These are phyloP conservation scores for Cynanchum wilfordii DNA, from an alignment of 257 asterid genomes.

Conservation along the genomic window DNA sequence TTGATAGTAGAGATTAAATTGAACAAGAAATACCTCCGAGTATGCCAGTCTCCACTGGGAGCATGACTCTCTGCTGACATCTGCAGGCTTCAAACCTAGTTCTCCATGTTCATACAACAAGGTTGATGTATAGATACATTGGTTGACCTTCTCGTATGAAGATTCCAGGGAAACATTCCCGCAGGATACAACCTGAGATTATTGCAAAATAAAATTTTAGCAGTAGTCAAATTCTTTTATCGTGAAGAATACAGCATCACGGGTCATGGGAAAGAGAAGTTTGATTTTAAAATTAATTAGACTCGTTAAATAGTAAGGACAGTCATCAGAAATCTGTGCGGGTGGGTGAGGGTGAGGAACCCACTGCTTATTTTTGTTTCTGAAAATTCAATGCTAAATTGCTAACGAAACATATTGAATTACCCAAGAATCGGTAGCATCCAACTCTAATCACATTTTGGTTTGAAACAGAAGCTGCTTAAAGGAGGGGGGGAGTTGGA, in stretches of 20 bases:
- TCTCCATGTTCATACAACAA: slow-evolving; percentile 28
- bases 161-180: slow-evolving; percentile 40
- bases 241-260: background rate
- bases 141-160: slow-evolving; percentile 39
- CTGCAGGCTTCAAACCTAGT: slow-evolving; percentile 27
- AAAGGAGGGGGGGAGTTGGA: background rate
- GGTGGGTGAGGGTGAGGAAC: background rate
- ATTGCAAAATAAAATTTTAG: background rate
- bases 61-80: slow-evolving; percentile 21
- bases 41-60: slow-evolving; percentile 28
- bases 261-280: background rate
- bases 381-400: background rate
- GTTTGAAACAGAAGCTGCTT: background rate
- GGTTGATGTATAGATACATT: slow-evolving; percentile 37
- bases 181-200: slow-evolving; percentile 35
- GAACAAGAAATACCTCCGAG: slow-evolving; percentile 28
- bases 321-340: background rate
- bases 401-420: background rate
- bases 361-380: background rate
- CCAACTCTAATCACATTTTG: background rate
- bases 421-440: background rate
- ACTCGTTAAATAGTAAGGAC: background rate
- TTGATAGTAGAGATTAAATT: background rate
- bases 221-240: background rate
- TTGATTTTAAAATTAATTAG: background rate